Conservation (phyloP, 148 eudicot genomes). For the Suaeda aralocaspica region DNA sequence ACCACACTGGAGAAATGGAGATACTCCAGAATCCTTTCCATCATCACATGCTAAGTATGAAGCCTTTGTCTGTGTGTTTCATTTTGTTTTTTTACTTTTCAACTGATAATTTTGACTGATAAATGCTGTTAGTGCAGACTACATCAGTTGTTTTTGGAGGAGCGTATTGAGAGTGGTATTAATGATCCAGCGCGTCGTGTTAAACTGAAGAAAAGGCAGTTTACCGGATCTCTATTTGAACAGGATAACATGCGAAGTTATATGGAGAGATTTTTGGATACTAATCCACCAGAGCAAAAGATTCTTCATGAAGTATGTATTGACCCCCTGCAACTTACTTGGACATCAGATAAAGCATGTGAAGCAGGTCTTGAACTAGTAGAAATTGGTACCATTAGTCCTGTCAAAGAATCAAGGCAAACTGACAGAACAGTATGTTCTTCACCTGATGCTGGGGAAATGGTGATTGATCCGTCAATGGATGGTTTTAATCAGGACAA, state of each 20-base stretch:
- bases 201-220: slow-evolving; percentile 73
- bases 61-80: slow-evolving; percentile 14
- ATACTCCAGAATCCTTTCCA: slow-evolving; percentile 56
- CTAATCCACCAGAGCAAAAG: slow-evolving; percentile 55
- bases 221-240: slow-evolving; percentile 61
- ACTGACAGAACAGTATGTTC: slow-evolving; percentile 38
- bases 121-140: slow-evolving; percentile 50
- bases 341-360: slow-evolving; percentile 28
- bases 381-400: slow-evolving; percentile 45
- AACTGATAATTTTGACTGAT: slow-evolving; percentile 17
- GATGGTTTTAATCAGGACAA: slow-evolving; percentile 21
- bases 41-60: slow-evolving; percentile 86
- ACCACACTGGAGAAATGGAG: slow-evolving; percentile 73
- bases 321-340: slow-evolving; percentile 35
- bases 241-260: slow-evolving; percentile 61
- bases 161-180: slow-evolving; percentile 67
- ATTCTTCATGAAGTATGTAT: slow-evolving; percentile 46
- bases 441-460: slow-evolving; percentile 35
- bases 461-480: slow-evolving; percentile 29
- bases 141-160: slow-evolving; percentile 88
- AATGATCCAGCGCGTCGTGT: slow-evolving; percentile 70
- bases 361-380: slow-evolving; percentile 49
- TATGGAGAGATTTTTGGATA: slow-evolving; percentile 71
- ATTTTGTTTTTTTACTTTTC: background rate
- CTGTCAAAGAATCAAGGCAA: slow-evolving; percentile 36